Conservation (phyloP, 148 eudicot genomes). For the Tetragonia tetragonoides region DNA sequence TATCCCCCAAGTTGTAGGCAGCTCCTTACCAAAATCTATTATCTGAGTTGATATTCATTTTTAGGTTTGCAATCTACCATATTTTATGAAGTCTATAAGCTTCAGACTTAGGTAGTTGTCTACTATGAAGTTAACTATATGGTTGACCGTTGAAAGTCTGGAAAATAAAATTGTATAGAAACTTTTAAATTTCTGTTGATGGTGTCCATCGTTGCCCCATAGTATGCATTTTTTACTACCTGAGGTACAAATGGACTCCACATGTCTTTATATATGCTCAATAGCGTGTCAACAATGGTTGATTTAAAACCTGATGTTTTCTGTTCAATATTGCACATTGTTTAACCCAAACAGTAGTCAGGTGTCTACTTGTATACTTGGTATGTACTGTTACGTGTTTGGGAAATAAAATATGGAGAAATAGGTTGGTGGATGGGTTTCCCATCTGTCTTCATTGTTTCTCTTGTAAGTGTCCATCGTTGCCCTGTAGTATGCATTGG, state of each 20-base stretch:
- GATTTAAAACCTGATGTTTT: not conserved
- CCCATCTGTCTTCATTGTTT: constrained; percentile 28
- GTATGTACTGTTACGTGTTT: constrained; percentile 37
- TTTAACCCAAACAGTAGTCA: constrained; percentile 39
- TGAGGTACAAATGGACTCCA: constrained; percentile 22
- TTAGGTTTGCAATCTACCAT: not conserved
- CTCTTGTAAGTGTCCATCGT: constrained; percentile 42
- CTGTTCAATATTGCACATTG: too few species aligned
- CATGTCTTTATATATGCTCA: not conserved
- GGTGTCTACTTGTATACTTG: constrained; percentile 21
- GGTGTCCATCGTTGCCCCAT: constrained; percentile 43
- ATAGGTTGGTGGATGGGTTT: constrained; percentile 26
- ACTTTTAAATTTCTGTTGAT: constrained; percentile 28
- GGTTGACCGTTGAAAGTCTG: constrained; percentile 38
- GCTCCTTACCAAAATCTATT: too few species aligned
- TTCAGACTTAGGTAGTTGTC: constrained; percentile 32
- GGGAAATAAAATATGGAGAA: constrained; percentile 35
- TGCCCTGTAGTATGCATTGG: constrained; percentile 25
- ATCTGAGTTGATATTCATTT: too few species aligned
- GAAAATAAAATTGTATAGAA: constrained; percentile 28
- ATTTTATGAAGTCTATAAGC: not conserved
- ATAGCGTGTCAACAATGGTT: not conserved
- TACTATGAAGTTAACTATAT: not conserved
- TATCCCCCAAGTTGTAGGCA: too few species aligned
- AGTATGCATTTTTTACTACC: not conserved